phyloP scores from a whole-genome alignment of 148 eudicot species.

The Fallopia convolvulus region DNA sequence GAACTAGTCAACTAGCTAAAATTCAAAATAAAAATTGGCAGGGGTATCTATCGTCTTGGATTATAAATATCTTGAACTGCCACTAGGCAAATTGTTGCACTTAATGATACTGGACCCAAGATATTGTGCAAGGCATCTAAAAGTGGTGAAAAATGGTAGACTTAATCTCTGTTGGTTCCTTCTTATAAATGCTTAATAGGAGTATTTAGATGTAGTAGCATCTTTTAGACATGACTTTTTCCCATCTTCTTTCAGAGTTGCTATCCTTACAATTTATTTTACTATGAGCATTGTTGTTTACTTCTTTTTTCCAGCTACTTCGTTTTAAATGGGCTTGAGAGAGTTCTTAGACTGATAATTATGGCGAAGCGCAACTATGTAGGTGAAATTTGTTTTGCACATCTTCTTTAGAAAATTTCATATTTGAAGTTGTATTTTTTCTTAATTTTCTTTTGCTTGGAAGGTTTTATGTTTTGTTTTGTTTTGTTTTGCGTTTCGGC shows the following conservation, averaged over 20 bases:
- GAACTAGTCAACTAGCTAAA: too few relatives aligned
- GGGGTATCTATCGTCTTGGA: too few relatives aligned
- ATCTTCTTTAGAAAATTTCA: background rate
- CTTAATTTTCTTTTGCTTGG: background rate
- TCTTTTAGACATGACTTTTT: background rate
- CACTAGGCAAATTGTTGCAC: background rate
- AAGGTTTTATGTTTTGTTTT: too few relatives aligned
- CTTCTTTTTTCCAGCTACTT: conserved; percentile 50
- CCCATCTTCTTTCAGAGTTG: background rate
- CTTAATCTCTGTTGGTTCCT: background rate
- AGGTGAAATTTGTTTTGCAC: conserved; percentile 25
- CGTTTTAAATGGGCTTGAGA: conserved; percentile 84
- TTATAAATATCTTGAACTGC: background rate
- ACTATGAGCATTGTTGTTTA: background rate
- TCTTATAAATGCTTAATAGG: background rate
- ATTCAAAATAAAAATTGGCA: too few relatives aligned
- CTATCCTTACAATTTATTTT: background rate
- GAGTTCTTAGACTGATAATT: conserved; percentile 69
- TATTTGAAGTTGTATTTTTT: conserved; percentile 10
- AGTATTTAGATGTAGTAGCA: background rate
- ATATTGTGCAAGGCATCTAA: background rate
- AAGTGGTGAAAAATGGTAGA: background rate
- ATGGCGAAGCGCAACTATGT: conserved; percentile 90
- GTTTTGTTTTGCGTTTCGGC: too few relatives aligned
- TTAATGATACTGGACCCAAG: background rate